Evolutionary conservation across 768 basidiomycete genomes (phyloP), one percentile per base, ranked within the genome.

Genomic region (Mycena leptocephala): DNA sequence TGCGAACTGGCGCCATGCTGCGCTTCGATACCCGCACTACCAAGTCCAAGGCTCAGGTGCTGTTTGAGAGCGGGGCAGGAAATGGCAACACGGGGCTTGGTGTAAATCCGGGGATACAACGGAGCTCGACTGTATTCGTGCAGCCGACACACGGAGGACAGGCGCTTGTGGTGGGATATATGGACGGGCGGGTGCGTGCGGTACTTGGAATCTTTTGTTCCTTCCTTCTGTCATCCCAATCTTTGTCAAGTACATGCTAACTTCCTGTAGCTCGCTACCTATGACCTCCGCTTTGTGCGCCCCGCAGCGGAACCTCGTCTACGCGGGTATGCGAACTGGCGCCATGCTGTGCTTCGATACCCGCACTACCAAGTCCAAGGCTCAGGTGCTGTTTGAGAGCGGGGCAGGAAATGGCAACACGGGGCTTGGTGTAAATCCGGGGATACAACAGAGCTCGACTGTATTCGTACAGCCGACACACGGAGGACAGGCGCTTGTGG

Each of bases 401-500:
- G 70, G 53, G 3, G n/a, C n/a, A n/a, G n/a, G 53, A 16, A 55
- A 55, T 14, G 53, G 30, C 7, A 55, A 37, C 35, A 35, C n/a
- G 5, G 18, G 59, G 2, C 37, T 14, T 55, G 7, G 11, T 16
- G 7, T 20, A 18, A 35, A 37, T 59, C 5, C 46, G 22, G 5
- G 22, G 59, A n/a, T 56, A 71, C 28, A 33, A 78, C 79, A 51
- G 33, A 81, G 81, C 74, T 81, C 81, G n/a, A n/a, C n/a, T n/a
- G n/a, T n/a, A n/a, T n/a, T n/a, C n/a, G n/a, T n/a, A n/a, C n/a
- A n/a, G n/a, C 72, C 76, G 18, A 62, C 61, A 22, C 55, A 48
- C 72, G 80, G 71, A 53, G 82, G 82, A 43, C 83, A 82, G 13
- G 62, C 68, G 32, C 77, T 85, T 30, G 80, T 85, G 4, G 82